These are phyloP conservation scores for Apiotrichum montevideense DNA, from an alignment of 1,284 basidiomycete species.

Conservation along the genomic window DNA sequence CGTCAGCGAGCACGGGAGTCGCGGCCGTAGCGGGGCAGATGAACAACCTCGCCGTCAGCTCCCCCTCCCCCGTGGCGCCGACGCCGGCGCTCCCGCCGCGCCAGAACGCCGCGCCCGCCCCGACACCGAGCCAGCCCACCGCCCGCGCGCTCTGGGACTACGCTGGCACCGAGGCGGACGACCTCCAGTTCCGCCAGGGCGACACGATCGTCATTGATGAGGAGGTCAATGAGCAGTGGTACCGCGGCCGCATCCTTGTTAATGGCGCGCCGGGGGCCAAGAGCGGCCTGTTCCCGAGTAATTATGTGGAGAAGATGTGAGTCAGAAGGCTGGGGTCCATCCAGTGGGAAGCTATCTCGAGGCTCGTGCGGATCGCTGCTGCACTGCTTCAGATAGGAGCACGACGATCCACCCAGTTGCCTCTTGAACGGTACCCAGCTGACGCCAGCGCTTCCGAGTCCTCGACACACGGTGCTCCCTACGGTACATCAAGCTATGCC, in stretches of 20 bases:
- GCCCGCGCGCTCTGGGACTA: slow-evolving; percentile 44
- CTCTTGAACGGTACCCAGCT: neutral
- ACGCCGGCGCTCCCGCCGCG: neutral
- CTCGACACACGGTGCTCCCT: neutral
- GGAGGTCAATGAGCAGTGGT: slow-evolving; percentile 45
- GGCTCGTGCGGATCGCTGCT: neutral
- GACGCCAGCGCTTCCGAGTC: neutral
- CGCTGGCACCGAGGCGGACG: slow-evolving; percentile 34
- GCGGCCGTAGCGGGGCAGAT: slow-evolving; percentile 1
- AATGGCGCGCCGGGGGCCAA: slow-evolving; percentile 24
- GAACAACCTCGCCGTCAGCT: neutral
- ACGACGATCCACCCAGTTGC: neutral
- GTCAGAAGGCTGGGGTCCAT: slow-evolving; percentile 1
- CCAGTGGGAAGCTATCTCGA: no score
- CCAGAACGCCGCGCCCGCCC: neutral
- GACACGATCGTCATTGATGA: slow-evolving; percentile 41
- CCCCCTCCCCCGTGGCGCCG: neutral
- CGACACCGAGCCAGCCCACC: slow-evolving; percentile 4
- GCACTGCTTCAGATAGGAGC: neutral
- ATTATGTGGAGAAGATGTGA: slow-evolving; percentile 42
- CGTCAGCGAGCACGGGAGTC: neutral
- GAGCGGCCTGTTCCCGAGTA: slow-evolving; percentile 38
- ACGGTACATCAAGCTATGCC: neutral
- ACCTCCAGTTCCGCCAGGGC: slow-evolving; percentile 37
- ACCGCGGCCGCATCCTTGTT: slow-evolving; percentile 34